Percentiles rank a stretch among this genome's conserved stretches.
These are phyloP conservation scores for Mucuna pruriens DNA, from an alignment of 306 rosid genomes.

Conservation along the genomic window DNA sequence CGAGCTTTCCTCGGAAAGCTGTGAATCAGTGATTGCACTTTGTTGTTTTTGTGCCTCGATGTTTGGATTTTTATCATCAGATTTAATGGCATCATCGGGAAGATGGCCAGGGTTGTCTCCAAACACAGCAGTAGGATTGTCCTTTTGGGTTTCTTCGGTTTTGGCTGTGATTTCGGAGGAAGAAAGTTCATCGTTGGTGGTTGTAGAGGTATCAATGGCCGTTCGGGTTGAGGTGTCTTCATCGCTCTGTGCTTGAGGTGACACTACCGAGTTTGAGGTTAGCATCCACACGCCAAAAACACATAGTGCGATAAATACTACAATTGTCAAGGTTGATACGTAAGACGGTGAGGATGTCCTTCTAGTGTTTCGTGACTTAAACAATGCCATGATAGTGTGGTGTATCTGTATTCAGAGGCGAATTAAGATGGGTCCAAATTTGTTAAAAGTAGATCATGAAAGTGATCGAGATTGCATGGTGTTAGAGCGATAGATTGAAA, in stretches of 20 bases:
- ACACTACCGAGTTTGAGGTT: conserved; percentile 45
- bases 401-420: not conserved
- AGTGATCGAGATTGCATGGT: conserved; percentile 17
- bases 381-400: conserved; percentile 55
- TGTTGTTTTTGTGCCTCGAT: conserved; percentile 39
- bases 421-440: not conserved
- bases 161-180: conserved; percentile 36
- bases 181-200: conserved; percentile 21
- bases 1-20: conserved; percentile 57
- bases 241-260: conserved; percentile 36
- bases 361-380: conserved; percentile 64
- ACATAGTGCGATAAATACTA: conserved; percentile 64
- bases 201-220: conserved; percentile 28
- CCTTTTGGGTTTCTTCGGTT: not conserved
- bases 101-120: conserved; percentile 82
- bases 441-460: conserved; percentile 39
- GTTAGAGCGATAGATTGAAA: conserved; percentile 21
- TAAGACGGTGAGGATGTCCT: conserved; percentile 68
- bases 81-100: conserved; percentile 74
- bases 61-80: conserved; percentile 46
- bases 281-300: conserved; percentile 78
- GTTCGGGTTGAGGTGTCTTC: conserved; percentile 42
- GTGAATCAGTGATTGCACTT: conserved; percentile 32
- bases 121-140: conserved; percentile 27
- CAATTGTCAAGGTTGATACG: conserved; percentile 58